Evolutionary conservation across 139 green algal genomes (phyloP).

Genomic region (Coccomyxa sp.): DNA sequence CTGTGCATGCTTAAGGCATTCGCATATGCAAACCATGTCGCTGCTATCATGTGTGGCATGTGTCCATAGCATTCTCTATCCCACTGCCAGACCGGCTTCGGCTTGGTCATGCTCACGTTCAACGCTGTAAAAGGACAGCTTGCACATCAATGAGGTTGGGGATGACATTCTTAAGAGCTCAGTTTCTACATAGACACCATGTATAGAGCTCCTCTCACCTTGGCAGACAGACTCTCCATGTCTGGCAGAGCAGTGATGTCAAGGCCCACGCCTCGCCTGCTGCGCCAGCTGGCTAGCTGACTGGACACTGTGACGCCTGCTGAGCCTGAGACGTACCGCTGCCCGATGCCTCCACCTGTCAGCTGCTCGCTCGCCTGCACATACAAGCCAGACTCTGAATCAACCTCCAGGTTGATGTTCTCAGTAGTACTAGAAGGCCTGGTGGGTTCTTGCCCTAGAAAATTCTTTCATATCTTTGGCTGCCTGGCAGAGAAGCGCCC

Average conservation of each 20-base stretch:
- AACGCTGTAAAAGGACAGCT: background rate
- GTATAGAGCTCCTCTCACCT: constrained; percentile 7
- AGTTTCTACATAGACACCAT: background rate
- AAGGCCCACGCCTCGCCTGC: constrained; percentile 54
- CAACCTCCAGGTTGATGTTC: background rate
- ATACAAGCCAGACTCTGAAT: background rate
- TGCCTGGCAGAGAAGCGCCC: background rate
- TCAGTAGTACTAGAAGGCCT: background rate
- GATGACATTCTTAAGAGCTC: background rate
- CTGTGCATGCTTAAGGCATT: background rate
- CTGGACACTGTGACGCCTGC: background rate
- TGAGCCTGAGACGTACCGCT: background rate
- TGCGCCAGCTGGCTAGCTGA: constrained; percentile 46
- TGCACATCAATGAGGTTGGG: background rate
- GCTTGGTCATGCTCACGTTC: background rate
- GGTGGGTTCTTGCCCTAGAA: background rate
- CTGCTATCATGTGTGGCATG: background rate
- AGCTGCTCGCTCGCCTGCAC: background rate
- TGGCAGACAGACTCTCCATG: constrained; percentile 47
- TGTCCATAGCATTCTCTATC: background rate
- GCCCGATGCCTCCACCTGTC: background rate
- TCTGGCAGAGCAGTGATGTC: constrained; percentile 72
- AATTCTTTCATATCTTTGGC: background rate
- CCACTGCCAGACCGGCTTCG: background rate
- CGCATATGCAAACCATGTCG: background rate